A percentile compares a stretch with the other conserved stretches of the same genome.
These are phyloP conservation scores for Kondoa subrosea DNA, from an alignment of 768 basidiomycete species.

Conservation along the genomic window DNA sequence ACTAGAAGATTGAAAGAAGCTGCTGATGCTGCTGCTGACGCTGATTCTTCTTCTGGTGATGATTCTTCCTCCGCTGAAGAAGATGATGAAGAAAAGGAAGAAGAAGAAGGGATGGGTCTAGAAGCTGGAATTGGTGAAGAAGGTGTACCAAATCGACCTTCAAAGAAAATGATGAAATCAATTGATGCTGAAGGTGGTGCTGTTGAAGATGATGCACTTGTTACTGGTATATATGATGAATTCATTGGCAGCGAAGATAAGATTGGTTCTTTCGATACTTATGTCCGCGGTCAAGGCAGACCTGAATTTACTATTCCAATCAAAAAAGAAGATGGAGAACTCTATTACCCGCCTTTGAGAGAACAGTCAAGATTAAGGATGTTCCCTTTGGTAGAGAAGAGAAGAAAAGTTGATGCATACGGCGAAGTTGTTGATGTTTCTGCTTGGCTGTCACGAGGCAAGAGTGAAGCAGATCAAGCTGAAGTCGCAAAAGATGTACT, in stretches of 20 bases:
- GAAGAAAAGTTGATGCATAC: constrained; percentile 79
- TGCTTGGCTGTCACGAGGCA: constrained; percentile 89
- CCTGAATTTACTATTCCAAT: constrained; percentile 4
- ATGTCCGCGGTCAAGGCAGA: constrained; percentile 36
- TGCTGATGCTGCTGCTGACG: constrained; percentile 44
- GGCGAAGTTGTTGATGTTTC: constrained; percentile 90
- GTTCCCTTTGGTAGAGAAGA: constrained; percentile 93
- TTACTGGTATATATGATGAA: constrained; percentile 39
- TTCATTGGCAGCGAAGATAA: constrained; percentile 24
- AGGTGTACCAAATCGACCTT: not conserved
- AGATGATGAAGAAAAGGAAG: too few species aligned
- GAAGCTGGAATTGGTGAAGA: constrained; percentile 18
- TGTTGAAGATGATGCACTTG: constrained; percentile 3
- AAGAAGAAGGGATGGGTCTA: constrained; percentile 35
- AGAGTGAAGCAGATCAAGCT: constrained; percentile 62
- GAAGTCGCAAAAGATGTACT: constrained; percentile 53
- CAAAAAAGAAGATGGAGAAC: constrained; percentile 58
- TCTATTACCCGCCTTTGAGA: constrained; percentile 52
- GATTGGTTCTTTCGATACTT: constrained; percentile 80
- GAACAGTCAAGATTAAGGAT: constrained; percentile 55
- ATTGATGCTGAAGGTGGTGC: not conserved
- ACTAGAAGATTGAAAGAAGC: constrained; percentile 82
- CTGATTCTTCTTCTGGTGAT: constrained; percentile 30
- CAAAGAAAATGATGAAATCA: not conserved
- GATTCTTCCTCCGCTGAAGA: constrained; percentile 37